Evolutionary conservation across 208 protist species (phyloP).

Genomic region (Leptomonas pyrrhocoris): DNA sequence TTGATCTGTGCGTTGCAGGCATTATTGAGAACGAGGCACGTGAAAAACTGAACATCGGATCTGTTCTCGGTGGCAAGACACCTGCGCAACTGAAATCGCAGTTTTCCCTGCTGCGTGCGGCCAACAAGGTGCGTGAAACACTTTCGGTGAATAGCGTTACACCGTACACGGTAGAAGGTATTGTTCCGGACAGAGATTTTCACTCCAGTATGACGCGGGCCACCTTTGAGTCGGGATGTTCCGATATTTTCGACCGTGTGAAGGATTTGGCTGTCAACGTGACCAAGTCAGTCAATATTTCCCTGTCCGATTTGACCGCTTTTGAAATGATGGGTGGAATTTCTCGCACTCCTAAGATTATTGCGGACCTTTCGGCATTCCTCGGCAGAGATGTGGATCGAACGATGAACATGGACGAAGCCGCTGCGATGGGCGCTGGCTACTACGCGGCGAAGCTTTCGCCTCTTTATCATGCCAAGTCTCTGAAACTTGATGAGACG

Average conservation of each 20-base stretch:
- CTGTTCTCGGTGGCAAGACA: constrained; percentile 49
- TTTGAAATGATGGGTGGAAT: constrained; percentile 92
- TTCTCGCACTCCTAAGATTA: constrained; percentile 84
- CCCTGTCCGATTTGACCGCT: constrained; percentile 55
- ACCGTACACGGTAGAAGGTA: constrained; percentile 89
- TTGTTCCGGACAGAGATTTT: constrained; percentile 87
- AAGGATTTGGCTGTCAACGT: constrained; percentile 56
- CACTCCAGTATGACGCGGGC: constrained; percentile 65
- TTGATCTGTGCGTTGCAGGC: constrained; percentile 90
- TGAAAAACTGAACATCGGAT: constrained; percentile 63
- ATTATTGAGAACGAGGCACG: constrained; percentile 88
- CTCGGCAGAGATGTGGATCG: constrained; percentile 71
- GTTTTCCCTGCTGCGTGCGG: constrained; percentile 89
- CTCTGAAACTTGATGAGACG: constrained; percentile 66
- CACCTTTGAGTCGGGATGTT: constrained; percentile 88
- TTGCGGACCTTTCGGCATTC: constrained; percentile 62
- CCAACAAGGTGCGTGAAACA: constrained; percentile 89
- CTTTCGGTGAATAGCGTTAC: constrained; percentile 92
- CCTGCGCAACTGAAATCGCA: constrained; percentile 76
- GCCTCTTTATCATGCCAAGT: constrained; percentile 77
- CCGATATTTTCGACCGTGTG: constrained; percentile 71
- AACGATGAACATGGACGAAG: constrained; percentile 93
- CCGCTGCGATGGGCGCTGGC: constrained; percentile 82
- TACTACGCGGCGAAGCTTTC: constrained; percentile 87
- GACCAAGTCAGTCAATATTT: constrained; percentile 39